These are phyloP conservation scores for Acmispon strigosus DNA, from an alignment of 306 rosid species.

Conservation along the genomic window DNA sequence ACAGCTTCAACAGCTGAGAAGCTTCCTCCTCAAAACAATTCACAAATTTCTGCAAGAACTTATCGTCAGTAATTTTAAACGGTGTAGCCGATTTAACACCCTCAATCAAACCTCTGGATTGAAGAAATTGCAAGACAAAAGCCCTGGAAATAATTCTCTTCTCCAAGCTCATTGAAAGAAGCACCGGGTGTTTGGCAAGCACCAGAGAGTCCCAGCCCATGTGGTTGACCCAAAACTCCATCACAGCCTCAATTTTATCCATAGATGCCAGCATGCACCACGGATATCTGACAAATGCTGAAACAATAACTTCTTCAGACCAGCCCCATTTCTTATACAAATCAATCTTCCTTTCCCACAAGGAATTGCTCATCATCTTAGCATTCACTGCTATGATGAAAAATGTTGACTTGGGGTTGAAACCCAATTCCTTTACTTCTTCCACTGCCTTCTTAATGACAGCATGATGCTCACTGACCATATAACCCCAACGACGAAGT, in stretches of 20 bases:
- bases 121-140: conserved; percentile 22
- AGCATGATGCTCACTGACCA: neutral
- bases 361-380: neutral
- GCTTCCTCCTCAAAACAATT: neutral
- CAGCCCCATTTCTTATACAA: conserved; percentile 43
- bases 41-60: conserved; percentile 15
- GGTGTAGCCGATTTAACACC: neutral
- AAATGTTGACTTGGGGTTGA: neutral
- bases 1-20: conserved; percentile 23
- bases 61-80: neutral
- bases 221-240: conserved; percentile 27
- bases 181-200: neutral
- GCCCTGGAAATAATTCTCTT: conserved; percentile 28
- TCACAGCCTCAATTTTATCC: conserved; percentile 21
- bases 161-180: conserved; percentile 13
- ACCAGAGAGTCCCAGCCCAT: conserved; percentile 24
- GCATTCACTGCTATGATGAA: conserved; percentile 22
- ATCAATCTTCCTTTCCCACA: conserved; percentile 27
- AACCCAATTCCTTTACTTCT: conserved; percentile 24
- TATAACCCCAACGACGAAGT: neutral
- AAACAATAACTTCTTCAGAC: conserved; percentile 19
- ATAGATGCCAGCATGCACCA: conserved; percentile 32
- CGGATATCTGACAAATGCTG: conserved; percentile 27
- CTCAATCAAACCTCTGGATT: conserved; percentile 17
- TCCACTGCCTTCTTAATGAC: conserved; percentile 13